These are phyloP conservation scores for Gnomoniopsis sp. DNA, from an alignment of 2,329 filamentous ascomycete genomes.

Conservation along the genomic window DNA sequence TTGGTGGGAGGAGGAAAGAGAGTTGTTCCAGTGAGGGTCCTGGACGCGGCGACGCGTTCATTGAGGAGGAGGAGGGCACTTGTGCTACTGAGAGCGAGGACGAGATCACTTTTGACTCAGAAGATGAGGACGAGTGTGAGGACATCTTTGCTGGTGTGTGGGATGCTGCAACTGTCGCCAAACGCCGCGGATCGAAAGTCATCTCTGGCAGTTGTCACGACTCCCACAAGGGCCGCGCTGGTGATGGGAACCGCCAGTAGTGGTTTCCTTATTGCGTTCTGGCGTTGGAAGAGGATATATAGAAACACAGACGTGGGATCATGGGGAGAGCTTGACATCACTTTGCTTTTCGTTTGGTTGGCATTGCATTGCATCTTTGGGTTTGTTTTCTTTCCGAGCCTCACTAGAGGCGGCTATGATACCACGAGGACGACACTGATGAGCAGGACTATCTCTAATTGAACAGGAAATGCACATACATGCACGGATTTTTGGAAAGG, in stretches of 20 bases:
- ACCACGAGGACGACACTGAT: not conserved
- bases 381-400: not conserved
- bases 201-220: conserved; percentile 10
- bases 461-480: not conserved
- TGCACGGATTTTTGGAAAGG: not conserved
- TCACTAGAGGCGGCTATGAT: not conserved
- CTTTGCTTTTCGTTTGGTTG: not conserved
- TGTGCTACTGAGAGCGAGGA: conserved; percentile 21
- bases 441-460: not conserved
- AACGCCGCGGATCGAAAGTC: conserved; percentile 39
- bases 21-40: conserved; percentile 11
- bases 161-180: conserved; percentile 51
- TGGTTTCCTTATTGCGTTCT: not conserved
- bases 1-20: conserved; percentile 13
- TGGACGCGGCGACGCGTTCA: not conserved
- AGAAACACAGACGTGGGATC: not conserved
- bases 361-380: not conserved
- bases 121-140: conserved; percentile 65
- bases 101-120: conserved; percentile 56
- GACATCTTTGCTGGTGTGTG: conserved; percentile 62
- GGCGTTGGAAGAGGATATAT: not conserved
- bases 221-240: not conserved
- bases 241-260: conserved; percentile 4
- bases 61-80: conserved; percentile 19
- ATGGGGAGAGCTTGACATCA: not conserved